Evolutionary conservation across 345 rosid species (phyloP).

Genomic region (Turritis glabra): DNA sequence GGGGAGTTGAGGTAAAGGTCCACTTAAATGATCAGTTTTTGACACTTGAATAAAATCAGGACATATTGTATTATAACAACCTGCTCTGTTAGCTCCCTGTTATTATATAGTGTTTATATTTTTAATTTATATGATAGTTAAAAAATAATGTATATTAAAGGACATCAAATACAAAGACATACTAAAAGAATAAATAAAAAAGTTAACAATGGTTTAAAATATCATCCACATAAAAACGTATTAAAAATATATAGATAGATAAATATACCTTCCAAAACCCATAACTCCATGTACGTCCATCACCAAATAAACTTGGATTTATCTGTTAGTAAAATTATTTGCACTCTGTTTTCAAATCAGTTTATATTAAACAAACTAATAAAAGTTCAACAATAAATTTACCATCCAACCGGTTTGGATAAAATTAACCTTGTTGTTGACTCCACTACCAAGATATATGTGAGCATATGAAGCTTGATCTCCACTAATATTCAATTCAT

Average conservation of each 20-base stretch:
- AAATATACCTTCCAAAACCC: conserved; percentile 20
- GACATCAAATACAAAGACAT: too few relatives aligned
- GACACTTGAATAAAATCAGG: too few relatives aligned
- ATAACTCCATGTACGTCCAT: conserved; percentile 18
- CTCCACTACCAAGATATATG: background rate
- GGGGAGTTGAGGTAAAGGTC: background rate
- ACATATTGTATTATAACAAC: background rate
- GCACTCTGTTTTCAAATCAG: background rate
- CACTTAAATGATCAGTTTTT: background rate
- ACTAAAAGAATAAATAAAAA: too few relatives aligned
- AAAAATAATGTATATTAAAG: too few relatives aligned
- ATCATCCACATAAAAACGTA: too few relatives aligned
- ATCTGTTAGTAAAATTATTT: background rate
- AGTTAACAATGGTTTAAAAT: too few relatives aligned
- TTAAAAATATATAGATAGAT: too few relatives aligned
- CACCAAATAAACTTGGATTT: too few relatives aligned
- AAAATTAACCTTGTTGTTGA: background rate
- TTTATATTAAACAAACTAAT: background rate
- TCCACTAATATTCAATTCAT: background rate
- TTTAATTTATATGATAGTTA: too few relatives aligned
- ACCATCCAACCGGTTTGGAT: conserved; percentile 17
- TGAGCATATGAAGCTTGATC: background rate
- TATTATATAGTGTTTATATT: too few relatives aligned
- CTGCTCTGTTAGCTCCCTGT: background rate
- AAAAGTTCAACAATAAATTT: background rate